Evolutionary conservation across 2,329 filamentous ascomycete species (phyloP).

Genomic region (Sporothrix humicola): DNA sequence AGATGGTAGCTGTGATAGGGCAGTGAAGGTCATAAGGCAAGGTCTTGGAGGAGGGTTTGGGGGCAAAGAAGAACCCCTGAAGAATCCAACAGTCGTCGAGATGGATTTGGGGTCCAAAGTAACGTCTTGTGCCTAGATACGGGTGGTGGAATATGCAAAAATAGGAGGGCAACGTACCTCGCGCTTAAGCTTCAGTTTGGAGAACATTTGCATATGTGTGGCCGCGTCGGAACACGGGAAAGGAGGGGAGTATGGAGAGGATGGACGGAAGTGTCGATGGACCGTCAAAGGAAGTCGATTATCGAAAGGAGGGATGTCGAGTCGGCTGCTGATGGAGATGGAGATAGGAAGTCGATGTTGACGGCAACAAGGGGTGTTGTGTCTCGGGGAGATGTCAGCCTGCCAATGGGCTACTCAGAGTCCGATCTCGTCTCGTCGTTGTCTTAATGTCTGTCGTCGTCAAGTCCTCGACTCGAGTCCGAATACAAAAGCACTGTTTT

Average conservation of each 20-base stretch:
- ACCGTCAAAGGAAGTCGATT: not conserved
- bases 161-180: slow-evolving; percentile 37
- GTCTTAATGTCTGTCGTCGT: not conserved
- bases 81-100: not conserved
- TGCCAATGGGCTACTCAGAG: not conserved
- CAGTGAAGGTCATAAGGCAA: not conserved
- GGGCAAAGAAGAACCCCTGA: not conserved
- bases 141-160: not conserved
- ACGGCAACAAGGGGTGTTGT: too few species aligned
- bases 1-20: not conserved
- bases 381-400: not conserved
- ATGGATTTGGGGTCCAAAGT: not conserved
- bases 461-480: not conserved
- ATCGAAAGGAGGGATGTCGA: not conserved
- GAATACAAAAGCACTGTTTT: not conserved
- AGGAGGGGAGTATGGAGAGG: not conserved
- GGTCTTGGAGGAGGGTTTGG: not conserved
- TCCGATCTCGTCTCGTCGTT: slow-evolving; percentile 3
- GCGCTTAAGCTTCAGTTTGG: slow-evolving; percentile 42
- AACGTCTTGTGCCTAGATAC: not conserved
- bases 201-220: slow-evolving; percentile 38
- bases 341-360: too few species aligned
- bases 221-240: not conserved
- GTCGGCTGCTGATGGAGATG: not conserved
- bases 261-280: not conserved